phyloP scores from a whole-genome alignment of 352 stramenopile genomes.

The Plasmopara viticola region DNA sequence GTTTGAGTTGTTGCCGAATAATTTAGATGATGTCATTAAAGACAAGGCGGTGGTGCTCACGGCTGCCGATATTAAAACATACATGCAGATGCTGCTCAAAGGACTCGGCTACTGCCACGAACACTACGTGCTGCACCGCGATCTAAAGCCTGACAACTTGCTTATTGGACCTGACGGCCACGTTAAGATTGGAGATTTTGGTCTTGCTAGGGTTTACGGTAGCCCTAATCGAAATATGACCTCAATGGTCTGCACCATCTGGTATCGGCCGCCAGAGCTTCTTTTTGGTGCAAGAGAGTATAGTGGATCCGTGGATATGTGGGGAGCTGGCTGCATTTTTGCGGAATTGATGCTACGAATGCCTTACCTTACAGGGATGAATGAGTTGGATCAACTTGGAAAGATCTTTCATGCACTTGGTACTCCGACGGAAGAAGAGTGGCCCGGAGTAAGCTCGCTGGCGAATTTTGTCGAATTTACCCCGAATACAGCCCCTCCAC shows the following conservation, averaged over 20 bases:
- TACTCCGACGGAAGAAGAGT: constrained; percentile 71
- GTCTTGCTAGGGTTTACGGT: constrained; percentile 77
- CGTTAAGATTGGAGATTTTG: constrained; percentile 86
- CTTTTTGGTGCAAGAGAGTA: constrained; percentile 83
- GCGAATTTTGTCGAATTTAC: constrained; percentile 83
- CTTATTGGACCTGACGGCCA: constrained; percentile 73
- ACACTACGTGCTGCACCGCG: constrained; percentile 79
- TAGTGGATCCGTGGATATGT: constrained; percentile 82
- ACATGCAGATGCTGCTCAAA: constrained; percentile 84
- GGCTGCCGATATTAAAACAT: constrained; percentile 78
- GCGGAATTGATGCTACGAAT: constrained; percentile 79
- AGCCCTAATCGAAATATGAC: constrained; percentile 86
- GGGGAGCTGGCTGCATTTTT: constrained; percentile 85
- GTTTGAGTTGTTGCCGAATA: constrained; percentile 83
- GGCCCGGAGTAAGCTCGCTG: constrained; percentile 65
- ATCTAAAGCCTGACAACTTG: constrained; percentile 87
- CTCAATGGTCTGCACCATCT: constrained; percentile 85
- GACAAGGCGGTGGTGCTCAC: constrained; percentile 83
- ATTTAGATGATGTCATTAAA: constrained; percentile 86
- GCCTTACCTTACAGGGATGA: constrained; percentile 76
- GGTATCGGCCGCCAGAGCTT: constrained; percentile 85
- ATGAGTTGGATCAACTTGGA: constrained; percentile 76
- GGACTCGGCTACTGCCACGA: constrained; percentile 76
- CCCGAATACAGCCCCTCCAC: constrained; percentile 47
- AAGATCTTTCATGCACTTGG: constrained; percentile 87